Conservation (phyloP, 2,329 filamentous ascomycete species). For the Orbilia javanica region DNA sequence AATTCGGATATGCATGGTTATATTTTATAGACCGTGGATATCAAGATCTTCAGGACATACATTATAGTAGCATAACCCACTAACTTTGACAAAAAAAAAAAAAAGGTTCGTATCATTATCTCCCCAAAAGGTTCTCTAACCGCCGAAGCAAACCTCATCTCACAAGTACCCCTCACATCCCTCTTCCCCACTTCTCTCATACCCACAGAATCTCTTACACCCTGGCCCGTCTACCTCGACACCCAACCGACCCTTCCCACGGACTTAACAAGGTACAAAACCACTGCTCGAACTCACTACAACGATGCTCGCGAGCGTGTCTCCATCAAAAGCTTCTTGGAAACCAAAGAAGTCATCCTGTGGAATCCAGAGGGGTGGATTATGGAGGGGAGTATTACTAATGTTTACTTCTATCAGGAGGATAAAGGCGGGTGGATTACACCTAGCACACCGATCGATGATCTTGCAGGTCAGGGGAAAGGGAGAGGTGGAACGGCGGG, state of each 20-base stretch:
- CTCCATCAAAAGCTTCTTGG: constrained; percentile 68
- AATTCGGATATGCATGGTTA: too few relatives aligned
- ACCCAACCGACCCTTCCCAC: constrained; percentile 68
- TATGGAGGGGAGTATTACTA: constrained; percentile 88
- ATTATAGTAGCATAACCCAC: neutral
- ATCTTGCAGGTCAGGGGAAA: neutral
- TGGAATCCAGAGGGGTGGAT: constrained; percentile 68
- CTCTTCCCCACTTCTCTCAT: constrained; percentile 32
- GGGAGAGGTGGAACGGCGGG: constrained; percentile 42
- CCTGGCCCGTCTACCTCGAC: constrained; percentile 70
- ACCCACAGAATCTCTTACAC: constrained; percentile 62
- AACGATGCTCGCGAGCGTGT: constrained; percentile 75
- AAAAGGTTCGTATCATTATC: constrained; percentile 60
- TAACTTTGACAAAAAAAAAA: neutral
- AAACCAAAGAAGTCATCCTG: constrained; percentile 74
- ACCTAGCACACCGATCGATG: constrained; percentile 66
- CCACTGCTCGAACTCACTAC: constrained; percentile 79
- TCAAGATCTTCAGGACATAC: neutral
- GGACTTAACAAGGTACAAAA: constrained; percentile 85
- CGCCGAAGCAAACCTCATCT: constrained; percentile 40
- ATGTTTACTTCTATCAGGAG: constrained; percentile 80
- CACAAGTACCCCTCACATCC: constrained; percentile 22
- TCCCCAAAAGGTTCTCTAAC: constrained; percentile 45
- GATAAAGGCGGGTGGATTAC: constrained; percentile 79
- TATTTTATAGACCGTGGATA: too few relatives aligned